Evolutionary conservation across 805 yeast species (phyloP).

Genomic region (Yarrowia sp.): DNA sequence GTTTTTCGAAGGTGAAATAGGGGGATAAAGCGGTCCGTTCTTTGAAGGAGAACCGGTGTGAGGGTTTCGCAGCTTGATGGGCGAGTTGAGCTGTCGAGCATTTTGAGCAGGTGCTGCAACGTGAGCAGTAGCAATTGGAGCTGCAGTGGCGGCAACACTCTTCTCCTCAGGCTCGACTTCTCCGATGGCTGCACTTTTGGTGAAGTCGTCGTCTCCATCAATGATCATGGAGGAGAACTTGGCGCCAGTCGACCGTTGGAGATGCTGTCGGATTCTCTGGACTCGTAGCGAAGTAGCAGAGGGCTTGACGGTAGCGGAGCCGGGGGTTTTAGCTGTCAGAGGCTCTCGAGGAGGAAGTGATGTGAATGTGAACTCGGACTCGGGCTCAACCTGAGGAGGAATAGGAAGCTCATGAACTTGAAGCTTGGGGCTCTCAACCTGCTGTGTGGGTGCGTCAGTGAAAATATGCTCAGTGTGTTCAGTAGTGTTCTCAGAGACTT

Average conservation of each 20-base stretch:
- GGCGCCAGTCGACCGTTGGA: not conserved
- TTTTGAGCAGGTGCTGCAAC: not conserved
- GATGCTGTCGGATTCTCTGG: constrained; percentile 8
- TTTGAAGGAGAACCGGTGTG: not conserved
- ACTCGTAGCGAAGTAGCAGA: constrained; percentile 6
- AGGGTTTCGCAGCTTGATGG: constrained; percentile 9
- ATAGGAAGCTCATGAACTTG: not conserved
- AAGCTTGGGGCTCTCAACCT: not conserved
- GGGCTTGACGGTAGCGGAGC: not conserved
- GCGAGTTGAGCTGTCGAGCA: constrained; percentile 6
- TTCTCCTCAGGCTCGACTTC: not conserved
- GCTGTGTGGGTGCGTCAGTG: not conserved
- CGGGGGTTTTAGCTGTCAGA: constrained; percentile 5
- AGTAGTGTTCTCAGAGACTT: not conserved
- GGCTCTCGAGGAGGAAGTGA: constrained; percentile 18
- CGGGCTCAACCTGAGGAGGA: not conserved
- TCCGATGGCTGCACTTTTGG: not conserved
- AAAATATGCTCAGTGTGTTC: not conserved
- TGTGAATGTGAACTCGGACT: not conserved
- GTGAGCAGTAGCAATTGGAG: not conserved
- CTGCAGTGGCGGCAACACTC: not conserved
- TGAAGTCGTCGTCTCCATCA: constrained; percentile 8
- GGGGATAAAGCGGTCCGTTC: constrained; percentile 1
- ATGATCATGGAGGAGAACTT: constrained; percentile 21
- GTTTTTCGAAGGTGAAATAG: not conserved